These are phyloP conservation scores for Leccinum fuscescens DNA, from an alignment of 1,284 basidiomycete species.

Conservation along the genomic window DNA sequence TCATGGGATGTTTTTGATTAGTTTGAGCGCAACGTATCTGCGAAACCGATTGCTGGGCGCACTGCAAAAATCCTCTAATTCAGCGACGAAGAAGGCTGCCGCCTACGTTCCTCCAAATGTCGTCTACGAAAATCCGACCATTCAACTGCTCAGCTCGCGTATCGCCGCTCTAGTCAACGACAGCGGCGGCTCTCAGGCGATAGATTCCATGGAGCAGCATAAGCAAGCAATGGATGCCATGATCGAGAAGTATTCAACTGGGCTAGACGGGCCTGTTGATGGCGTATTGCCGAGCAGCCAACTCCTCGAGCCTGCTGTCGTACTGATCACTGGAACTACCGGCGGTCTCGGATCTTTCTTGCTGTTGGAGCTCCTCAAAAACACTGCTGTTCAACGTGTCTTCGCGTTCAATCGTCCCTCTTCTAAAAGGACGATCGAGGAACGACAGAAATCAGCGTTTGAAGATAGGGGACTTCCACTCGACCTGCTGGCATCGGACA, in stretches of 20 bases:
- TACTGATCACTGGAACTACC: no score
- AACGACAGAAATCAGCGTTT: no score
- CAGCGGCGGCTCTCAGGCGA: background rate
- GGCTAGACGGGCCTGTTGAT: no score
- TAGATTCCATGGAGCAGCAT: background rate
- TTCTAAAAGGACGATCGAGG: no score
- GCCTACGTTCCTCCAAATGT: slow-evolving; percentile 15
- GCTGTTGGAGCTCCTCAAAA: no score
- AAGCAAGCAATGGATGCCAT: slow-evolving; percentile 12
- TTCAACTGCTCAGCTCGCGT: slow-evolving; percentile 5
- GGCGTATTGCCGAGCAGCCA: no score
- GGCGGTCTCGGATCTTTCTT: no score
- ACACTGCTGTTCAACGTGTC: no score
- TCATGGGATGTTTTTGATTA: background rate
- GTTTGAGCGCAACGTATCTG: slow-evolving; percentile 20
- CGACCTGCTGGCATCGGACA: no score
- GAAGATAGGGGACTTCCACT: no score
- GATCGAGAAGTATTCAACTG: slow-evolving; percentile 7
- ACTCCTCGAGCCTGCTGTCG: no score
- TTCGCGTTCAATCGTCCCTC: no score
- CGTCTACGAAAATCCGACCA: slow-evolving; percentile 21
- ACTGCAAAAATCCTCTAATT: slow-evolving; percentile 14
- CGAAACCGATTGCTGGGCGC: slow-evolving; percentile 12
- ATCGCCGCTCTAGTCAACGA: slow-evolving; percentile 7
- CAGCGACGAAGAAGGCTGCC: background rate